These are phyloP conservation scores for Fonsecaea pedrosoi DNA, from an alignment of 2,329 filamentous ascomycete species.

Conservation along the genomic window DNA sequence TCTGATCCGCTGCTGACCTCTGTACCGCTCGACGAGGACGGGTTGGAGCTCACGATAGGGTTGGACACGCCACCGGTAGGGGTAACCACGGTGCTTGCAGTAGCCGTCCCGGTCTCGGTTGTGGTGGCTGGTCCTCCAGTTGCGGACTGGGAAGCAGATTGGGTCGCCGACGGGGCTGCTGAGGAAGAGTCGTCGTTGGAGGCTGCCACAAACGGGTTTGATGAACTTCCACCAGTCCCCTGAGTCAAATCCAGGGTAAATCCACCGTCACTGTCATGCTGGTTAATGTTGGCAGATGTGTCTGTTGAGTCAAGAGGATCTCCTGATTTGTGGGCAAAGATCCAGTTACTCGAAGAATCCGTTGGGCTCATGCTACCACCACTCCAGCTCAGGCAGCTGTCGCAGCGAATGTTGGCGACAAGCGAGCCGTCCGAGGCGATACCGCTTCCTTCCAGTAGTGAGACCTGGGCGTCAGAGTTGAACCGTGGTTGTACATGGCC, in stretches of 20 bases:
- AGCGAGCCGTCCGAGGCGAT: slow-evolving; percentile 58
- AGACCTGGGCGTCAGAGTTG: slow-evolving; percentile 53
- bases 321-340: slow-evolving; percentile 57
- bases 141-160: slow-evolving; percentile 12
- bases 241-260: slow-evolving; percentile 57
- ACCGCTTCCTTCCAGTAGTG: slow-evolving; percentile 61
- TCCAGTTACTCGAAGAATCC: slow-evolving; percentile 55
- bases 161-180: slow-evolving; percentile 4
- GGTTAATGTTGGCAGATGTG: slow-evolving; percentile 49
- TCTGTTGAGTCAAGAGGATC: slow-evolving; percentile 57
- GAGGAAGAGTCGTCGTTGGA: slow-evolving; percentile 18
- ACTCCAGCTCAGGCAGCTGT: slow-evolving; percentile 61
- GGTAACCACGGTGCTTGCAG: slow-evolving; percentile 15
- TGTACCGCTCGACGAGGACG: slow-evolving; percentile 25
- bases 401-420: slow-evolving; percentile 64
- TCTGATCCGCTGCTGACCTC: slow-evolving; percentile 10
- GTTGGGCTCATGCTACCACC: slow-evolving; percentile 61
- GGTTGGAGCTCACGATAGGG: slow-evolving; percentile 29
- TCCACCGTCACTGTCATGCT: slow-evolving; percentile 53
- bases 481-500: slow-evolving; percentile 54
- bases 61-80: slow-evolving; percentile 31
- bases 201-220: slow-evolving; percentile 44
- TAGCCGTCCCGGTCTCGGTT: slow-evolving; percentile 13
- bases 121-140: background rate
- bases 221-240: slow-evolving; percentile 57